These are phyloP conservation scores for Lachancea thermotolerans DNA, from an alignment of 805 yeast genomes.

Conservation along the genomic window DNA sequence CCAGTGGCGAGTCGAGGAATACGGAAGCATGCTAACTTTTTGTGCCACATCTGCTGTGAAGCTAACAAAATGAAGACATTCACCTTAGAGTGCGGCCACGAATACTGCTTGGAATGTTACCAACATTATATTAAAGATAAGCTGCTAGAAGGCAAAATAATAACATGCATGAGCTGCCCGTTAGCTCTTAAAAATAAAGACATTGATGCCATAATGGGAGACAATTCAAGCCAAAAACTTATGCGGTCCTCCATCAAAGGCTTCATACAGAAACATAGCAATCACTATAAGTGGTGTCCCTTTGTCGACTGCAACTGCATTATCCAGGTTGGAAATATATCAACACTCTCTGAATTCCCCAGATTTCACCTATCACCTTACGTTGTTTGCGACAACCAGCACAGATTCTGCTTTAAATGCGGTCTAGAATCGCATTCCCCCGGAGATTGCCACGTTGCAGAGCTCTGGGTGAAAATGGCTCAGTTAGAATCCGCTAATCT, in stretches of 20 bases:
- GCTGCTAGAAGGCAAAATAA: conserved; percentile 37
- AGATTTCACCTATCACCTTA: conserved; percentile 43
- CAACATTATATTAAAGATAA: conserved; percentile 47
- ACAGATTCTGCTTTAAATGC: conserved; percentile 76
- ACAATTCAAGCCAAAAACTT: conserved; percentile 26
- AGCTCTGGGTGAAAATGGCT: conserved; percentile 71
- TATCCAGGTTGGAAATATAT: conserved; percentile 37
- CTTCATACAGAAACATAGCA: conserved; percentile 45
- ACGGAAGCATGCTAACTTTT: conserved; percentile 26
- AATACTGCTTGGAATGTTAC: conserved; percentile 66
- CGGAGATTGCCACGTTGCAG: conserved; percentile 65
- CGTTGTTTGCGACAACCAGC: conserved; percentile 59
- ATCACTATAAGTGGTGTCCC: conserved; percentile 70
- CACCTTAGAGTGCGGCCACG: conserved; percentile 61
- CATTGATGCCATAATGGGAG: conserved; percentile 37
- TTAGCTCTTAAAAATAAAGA: conserved; percentile 35
- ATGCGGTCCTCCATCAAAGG: conserved; percentile 37
- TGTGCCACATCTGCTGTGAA: conserved; percentile 72
- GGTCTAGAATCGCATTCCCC: conserved; percentile 74
- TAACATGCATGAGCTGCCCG: conserved; percentile 60
- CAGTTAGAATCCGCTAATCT: conserved; percentile 82
- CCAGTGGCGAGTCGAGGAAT: conserved; percentile 10
- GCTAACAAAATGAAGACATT: conserved; percentile 38
- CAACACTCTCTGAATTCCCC: conserved; percentile 23
- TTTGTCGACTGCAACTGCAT: conserved; percentile 68